Base-by-base conservation (phyloP, 176 grass and related monocot genomes). In the Cenchrus americanus region DNA sequence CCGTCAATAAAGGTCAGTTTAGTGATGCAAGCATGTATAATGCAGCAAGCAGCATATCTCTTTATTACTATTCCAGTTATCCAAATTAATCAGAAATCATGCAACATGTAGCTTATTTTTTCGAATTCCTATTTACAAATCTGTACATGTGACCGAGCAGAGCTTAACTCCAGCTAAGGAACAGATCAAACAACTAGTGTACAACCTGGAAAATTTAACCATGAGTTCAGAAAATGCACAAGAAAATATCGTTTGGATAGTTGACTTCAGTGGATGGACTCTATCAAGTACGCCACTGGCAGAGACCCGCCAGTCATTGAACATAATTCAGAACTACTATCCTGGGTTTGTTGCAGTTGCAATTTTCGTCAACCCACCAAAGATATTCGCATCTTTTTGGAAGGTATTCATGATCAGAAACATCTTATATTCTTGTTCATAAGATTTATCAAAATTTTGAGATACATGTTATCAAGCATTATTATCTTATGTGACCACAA, bases 251-350 rank as follows among this genome's bases (percentile, higher is more conserved):
- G 82, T 88, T 9, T 91, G 86, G 86, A 44, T 85, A 14, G 40
- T 49, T 52, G 86, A 91, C 46, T 88, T 88, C 30, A 26, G 50
- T 34, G 72, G 86, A 17, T 91, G 90, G 86, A 32, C 60, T 49
- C 59, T 91, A 76, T 80, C 64, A 55, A 69, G 55, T 68, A 55
- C 80, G 10, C 75, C 90, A 23, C 6, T 86, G 14, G 67, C 63
- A 6, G 1, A 74, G 66, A 26, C 67, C 12, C 82, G 73, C 2
- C 65, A 92, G 55, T 79, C 82, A 1, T 13, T 76, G 9, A 51
- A 83, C 42, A 71, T 92, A 59, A 23, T 92, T 48, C 90, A 92
- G 32, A 84, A 83, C 1, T 85, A 85, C 40, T 92, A 92, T 82
- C 86, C 86, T 15, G 90, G 84, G 65, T n/a, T 87, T 79, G 55